A percentile compares a stretch with the other conserved stretches of the same genome.
These are phyloP conservation scores for Veloboletus limbatus DNA, from an alignment of 1,284 basidiomycete genomes.

Conservation along the genomic window DNA sequence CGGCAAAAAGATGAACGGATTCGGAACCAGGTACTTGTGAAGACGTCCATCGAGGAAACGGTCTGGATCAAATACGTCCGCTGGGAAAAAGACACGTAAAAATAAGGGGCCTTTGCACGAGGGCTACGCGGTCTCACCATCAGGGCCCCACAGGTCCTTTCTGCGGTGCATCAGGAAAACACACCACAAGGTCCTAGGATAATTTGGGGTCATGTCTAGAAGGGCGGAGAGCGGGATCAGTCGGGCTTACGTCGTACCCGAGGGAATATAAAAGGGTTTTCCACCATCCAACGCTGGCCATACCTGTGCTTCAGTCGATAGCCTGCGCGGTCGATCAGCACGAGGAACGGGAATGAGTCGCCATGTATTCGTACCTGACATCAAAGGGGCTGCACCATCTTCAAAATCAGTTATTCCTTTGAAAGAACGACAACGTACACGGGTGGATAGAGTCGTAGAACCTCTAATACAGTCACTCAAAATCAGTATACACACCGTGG, in stretches of 20 bases:
- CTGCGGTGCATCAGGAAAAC: constrained; percentile 33
- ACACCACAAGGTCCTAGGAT: too few species aligned
- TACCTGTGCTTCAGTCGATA: constrained; percentile 23
- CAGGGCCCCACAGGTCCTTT: constrained; percentile 21
- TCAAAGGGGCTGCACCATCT: constrained; percentile 43
- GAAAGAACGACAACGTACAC: constrained; percentile 37
- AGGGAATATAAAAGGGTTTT: constrained; percentile 23
- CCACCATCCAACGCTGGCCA: constrained; percentile 24
- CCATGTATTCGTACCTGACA: constrained; percentile 33
- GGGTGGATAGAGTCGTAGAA: constrained; percentile 28
- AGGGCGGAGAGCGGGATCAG: not conserved
- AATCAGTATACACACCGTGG: not conserved
- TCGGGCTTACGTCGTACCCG: constrained; percentile 16
- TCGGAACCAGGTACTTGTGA: constrained; percentile 23
- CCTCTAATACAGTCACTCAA: constrained; percentile 38
- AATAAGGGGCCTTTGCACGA: too few species aligned
- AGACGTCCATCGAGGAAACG: constrained; percentile 45
- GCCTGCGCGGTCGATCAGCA: constrained; percentile 24
- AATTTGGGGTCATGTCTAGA: too few species aligned
- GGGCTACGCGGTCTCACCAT: constrained; percentile 27
- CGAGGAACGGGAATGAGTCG: constrained; percentile 1
- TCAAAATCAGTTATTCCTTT: not conserved
- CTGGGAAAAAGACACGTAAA: too few species aligned
- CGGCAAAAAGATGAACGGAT: too few species aligned
- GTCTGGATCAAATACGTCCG: constrained; percentile 48